Evolutionary conservation across 2,329 filamentous ascomycete species (phyloP), one percentile per base, ranked within the genome.

Genomic region (Dothiorella sarmentorum): DNA sequence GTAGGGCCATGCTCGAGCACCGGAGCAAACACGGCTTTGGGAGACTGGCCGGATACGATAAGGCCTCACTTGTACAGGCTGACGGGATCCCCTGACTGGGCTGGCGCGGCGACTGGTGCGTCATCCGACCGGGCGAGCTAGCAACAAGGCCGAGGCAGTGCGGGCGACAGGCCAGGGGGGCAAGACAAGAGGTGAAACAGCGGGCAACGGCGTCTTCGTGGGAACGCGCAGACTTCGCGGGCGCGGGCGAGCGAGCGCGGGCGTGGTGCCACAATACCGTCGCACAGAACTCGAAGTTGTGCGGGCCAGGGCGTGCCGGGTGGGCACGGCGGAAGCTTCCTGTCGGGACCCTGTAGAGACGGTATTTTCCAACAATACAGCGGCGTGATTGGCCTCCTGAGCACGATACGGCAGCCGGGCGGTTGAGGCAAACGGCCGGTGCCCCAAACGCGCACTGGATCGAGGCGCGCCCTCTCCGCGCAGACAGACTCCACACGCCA

Each of bases 11-110:
- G 55, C 55, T 58, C 43, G 55, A 58, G 55, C 55, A 58, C 33
- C 56, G 56, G 44, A 52, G 59, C 42, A 58, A 56, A 44, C 53
- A 63, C 33, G 37, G 33, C 35, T 47, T 60, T 61, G 49, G 49
- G 49, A 53, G 49, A 35, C 24, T 24, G 13, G 49, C 49, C 49
- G 49, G 58, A 44, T 56, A 47, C 53, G 53, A 56, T 43, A 56
- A 45, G 38, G 53, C 53, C 20, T 56, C 24, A 22, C 27, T 38
- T 24, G 29, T 18, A 13, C 38, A 33, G 27, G 38, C 42, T 43
- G 27, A 44, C 53, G 53, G 49, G 49, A 40, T 53, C 49, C 49
- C 49, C 49, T 53, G 49, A 53, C 49, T 24, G 49, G n/a, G 49
- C 49, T 53, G 49, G 49, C 35, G 43, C 43, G 43, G 35, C 55